These are phyloP conservation scores for Suillus plorans DNA, from an alignment of 768 basidiomycete species.

Conservation along the genomic window DNA sequence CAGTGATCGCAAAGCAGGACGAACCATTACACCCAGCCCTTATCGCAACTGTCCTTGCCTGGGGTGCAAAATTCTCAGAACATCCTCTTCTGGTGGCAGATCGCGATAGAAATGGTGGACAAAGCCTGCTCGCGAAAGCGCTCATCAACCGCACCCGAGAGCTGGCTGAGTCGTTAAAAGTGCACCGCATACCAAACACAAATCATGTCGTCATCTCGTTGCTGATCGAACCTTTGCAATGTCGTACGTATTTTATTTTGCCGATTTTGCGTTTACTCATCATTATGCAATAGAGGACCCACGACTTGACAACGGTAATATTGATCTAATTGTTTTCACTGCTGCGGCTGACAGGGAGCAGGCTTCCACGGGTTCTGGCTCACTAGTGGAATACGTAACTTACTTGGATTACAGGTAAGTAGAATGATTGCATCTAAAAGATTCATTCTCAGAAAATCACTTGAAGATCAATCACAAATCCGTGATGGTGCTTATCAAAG, in stretches of 20 bases:
- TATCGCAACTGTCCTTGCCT: conserved; percentile 84
- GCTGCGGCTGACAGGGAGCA: conserved; percentile 31
- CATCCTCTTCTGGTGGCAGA: conserved; percentile 82
- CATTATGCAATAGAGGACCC: conserved; percentile 56
- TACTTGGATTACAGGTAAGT: conserved; percentile 70
- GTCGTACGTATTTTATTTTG: conserved; percentile 58
- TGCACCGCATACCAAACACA: conserved; percentile 73
- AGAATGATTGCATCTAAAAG: conserved; percentile 10
- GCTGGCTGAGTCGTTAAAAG: conserved; percentile 83
- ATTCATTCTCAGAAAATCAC: conserved; percentile 6
- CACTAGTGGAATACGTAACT: conserved; percentile 71
- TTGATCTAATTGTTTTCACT: conserved; percentile 16
- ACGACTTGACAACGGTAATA: conserved; percentile 65
- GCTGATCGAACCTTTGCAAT: conserved; percentile 81
- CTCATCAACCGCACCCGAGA: conserved; percentile 81
- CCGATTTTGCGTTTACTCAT: conserved; percentile 11
- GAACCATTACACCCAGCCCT: conserved; percentile 67
- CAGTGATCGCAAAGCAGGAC: conserved; percentile 28
- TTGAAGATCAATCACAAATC: conserved; percentile 81
- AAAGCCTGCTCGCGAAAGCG: conserved; percentile 76
- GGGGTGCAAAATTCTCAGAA: conserved; percentile 93
- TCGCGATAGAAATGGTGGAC: conserved; percentile 63
- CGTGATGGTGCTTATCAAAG: conserved; percentile 68
- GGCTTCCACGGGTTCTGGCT: conserved; percentile 89
- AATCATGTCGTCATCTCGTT: conserved; percentile 84